These are phyloP conservation scores for Penicillium simplicissimum DNA, from an alignment of 495 filamentous ascomycete genomes.

Conservation along the genomic window DNA sequence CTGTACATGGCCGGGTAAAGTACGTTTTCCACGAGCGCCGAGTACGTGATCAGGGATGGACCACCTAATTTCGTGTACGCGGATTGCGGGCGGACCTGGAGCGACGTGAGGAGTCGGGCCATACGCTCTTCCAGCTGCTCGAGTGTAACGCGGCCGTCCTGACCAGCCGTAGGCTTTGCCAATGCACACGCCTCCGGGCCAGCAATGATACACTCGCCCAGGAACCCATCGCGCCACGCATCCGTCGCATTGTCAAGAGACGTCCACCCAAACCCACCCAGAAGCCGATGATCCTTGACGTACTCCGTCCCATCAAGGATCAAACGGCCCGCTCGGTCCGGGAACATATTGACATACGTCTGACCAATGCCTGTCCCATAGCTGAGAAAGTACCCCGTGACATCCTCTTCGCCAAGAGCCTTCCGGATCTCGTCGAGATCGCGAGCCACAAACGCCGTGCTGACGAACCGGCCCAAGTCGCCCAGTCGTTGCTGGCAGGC, in stretches of 20 bases:
- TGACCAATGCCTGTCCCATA: conserved; percentile 24
- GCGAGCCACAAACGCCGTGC: conserved; percentile 21
- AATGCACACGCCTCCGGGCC: conserved; percentile 20
- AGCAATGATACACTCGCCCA: conserved; percentile 22
- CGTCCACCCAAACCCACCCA: conserved; percentile 24
- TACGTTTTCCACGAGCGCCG: conserved; percentile 13
- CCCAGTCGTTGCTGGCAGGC: conserved; percentile 19
- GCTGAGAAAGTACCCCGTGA: conserved; percentile 21
- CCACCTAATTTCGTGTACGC: conserved; percentile 18
- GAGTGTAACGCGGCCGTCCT: conserved; percentile 12
- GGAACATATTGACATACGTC: conserved; percentile 26
- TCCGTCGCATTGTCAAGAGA: conserved; percentile 23
- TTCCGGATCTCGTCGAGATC: conserved; percentile 24
- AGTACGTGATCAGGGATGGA: conserved; percentile 21
- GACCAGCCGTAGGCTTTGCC: conserved; percentile 11
- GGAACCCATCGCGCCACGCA: conserved; percentile 22
- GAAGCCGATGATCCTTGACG: conserved; percentile 19
- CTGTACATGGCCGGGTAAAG: conserved; percentile 18
- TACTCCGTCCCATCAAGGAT: conserved; percentile 25
- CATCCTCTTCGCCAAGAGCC: conserved; percentile 17
- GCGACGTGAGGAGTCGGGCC: conserved; percentile 12
- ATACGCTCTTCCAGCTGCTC: conserved; percentile 17
- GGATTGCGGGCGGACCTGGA: conserved; percentile 17
- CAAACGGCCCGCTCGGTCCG: conserved; percentile 16
- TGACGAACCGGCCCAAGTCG: conserved; percentile 22